Base-by-base conservation (phyloP, 2,329 filamentous ascomycete genomes). In the Sclerotinia borealis region DNA sequence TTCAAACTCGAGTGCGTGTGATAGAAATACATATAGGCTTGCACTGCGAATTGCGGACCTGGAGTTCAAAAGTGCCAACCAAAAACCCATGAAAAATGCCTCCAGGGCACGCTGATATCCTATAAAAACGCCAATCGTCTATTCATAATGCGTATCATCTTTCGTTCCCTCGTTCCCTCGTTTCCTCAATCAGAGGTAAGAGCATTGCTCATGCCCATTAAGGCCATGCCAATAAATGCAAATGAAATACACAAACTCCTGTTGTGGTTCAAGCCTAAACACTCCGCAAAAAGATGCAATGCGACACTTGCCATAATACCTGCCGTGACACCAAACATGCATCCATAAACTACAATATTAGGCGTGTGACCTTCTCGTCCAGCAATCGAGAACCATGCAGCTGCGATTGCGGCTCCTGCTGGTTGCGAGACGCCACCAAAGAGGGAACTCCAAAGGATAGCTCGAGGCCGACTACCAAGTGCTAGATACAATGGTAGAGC, bases 231-330 rank as follows among this genome's bases (percentile, higher is more conserved):
- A 29, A 90, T 72, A 77, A 96, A 95, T 9, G 87, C 91, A 79
- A 91, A 93, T 29, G 85, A 80, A 72, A 92, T 91, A 76, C 90
- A 93, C 72, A 95, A 73, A 65, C 87, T 86, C 66, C 88, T 82
- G 72, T 88, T 88, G 77, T 96, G 92, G 68, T 91, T 93, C 72
- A 97, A 77, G 64, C 88, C 90, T 73, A 96, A 75, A 68, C 89
- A 89, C 79, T 99, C 93, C 4, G 90, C 88, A 72, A 97, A 93
- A 8, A 99, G 79, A 77, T 96, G 91, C 73, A 99, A 77, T 3
- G 89, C 92, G 36, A 99, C 95, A 70, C 90, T 95, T 34, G 92
- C 88, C 95, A 99, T 98, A 71, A 99, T 96, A 1, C 95, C 95
- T 0, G 92, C 87, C 0, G 93, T 98, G 11, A 87, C 80, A 8